Base-by-base conservation (phyloP, 2,329 filamentous ascomycete species). In the Fusarium clavum region DNA sequence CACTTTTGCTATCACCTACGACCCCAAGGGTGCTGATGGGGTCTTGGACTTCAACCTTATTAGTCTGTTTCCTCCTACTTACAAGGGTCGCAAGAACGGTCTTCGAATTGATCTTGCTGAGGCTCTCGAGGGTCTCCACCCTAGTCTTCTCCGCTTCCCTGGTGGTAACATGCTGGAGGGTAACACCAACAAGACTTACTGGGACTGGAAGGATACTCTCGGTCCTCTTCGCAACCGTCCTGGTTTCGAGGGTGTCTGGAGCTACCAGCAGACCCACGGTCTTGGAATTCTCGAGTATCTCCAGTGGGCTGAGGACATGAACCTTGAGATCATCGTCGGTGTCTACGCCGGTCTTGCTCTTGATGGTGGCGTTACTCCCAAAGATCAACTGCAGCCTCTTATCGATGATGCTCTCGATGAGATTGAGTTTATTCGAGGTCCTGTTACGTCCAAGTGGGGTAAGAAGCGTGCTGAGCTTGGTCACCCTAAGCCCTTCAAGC, bases 101-200 rank as follows among this genome's bases (percentile, higher is more conserved):
- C 79, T 89, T 43, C 80, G 88, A 8, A 77, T 83, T 11, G 87
- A 90, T 53, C 78, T 91, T 53, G 85, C 84, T 9, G 81, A 86
- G 54, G 83, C 84, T 9, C 77, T 91, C 4, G 84, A 83, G 5
- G 83, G 80, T 10, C 74, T 89, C 2, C 84, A 87, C 54, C 84
- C 86, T 0, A 84, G 83, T n/a, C 86, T 91, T 70, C 83, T 92
- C 46, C 85, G 90, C 18, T 86, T 91, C 61, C 90, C 90, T 0
- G 90, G 90, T 8, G 90, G 88, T 11, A 90, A 90, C 74, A 90
- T 89, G 80, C 78, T 91, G 3, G 84, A 86, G 73, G 84, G 84
- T 1, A 73, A 78, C 48, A 81, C 78, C 25, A 81, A 82, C 66
- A 74, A 73, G 44, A 81, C 78, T 6, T 82, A 77, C 72, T 86